Evolutionary conservation across 257 asterid genomes (phyloP), one percentile per base, ranked within the genome.

Genomic region (Lantana camara): DNA sequence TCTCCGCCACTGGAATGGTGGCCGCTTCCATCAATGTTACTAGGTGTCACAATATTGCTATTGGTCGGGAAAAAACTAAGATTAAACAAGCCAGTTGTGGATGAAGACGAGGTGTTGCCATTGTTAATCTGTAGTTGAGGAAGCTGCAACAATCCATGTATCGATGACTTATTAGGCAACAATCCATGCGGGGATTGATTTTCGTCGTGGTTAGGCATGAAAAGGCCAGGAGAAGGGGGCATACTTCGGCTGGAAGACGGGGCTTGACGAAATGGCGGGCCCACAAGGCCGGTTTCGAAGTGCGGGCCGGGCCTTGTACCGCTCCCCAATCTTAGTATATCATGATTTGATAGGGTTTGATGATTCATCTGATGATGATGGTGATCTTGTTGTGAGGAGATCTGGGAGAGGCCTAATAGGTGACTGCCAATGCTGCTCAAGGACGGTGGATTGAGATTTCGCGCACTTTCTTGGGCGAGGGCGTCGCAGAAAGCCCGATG

Each of bases 401-500:
- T 50, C 35, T 80, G 81, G 49, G 88, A 74, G 67, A 83, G 69
- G 60, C 86, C 86, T 49, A 85, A 66, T 11, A 84, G 64, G 60
- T 77, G 84, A 63, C 73, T 71, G 17, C 90, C 85, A 15, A 85
- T 77, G 68, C 77, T 73, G 77, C 61, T 69, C 38, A 89, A 40
- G 1, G 89, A 24, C 3, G 90, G 71, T 34, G 89, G 79, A 13
- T 63, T 72, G 21, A 75, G 57, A 53, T 75, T 83, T 7, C 92
- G 75, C 2, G 91, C 94, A 57, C 80, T 81, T 67, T 90, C 97
- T 23, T 90, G 94, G 12, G 95, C 91, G 0, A 90, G 73, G 5
- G 95, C 97, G 58, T 90, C 97, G 57, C 97, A 90, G 63, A 90
- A 90, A 1, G 97, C 97, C 23, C 97, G 69, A 35, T 90, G 97